Evolutionary conservation across 768 basidiomycete species (phyloP).

Genomic region (Imleria badia): DNA sequence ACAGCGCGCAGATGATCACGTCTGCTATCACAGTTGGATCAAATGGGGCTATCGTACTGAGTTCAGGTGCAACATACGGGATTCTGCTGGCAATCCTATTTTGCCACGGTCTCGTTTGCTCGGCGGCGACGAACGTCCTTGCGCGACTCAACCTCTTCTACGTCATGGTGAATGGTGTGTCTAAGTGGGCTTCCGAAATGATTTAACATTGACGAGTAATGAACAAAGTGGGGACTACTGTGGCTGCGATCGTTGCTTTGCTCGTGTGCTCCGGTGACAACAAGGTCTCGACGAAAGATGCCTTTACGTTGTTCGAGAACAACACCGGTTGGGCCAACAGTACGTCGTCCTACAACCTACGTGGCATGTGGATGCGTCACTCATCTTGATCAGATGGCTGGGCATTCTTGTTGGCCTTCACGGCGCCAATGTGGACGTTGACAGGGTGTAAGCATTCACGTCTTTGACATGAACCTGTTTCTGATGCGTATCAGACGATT

Average conservation of each 20-base stretch:
- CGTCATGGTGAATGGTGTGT: slow-evolving; percentile 60
- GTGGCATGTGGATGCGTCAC: background rate
- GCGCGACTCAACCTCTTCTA: slow-evolving; percentile 73
- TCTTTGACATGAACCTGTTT: background rate
- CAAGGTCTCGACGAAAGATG: slow-evolving; percentile 65
- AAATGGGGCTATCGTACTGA: slow-evolving; percentile 50
- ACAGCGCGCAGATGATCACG: slow-evolving; percentile 73
- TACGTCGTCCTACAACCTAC: slow-evolving; percentile 28
- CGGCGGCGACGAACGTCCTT: slow-evolving; percentile 61
- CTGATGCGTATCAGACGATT: slow-evolving; percentile 52
- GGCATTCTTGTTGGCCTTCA: slow-evolving; percentile 73
- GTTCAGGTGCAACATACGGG: slow-evolving; percentile 62
- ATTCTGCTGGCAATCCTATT: slow-evolving; percentile 64
- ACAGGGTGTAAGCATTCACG: slow-evolving; percentile 58
- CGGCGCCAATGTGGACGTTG: slow-evolving; percentile 77
- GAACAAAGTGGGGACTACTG: slow-evolving; percentile 55
- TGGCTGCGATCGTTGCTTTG: slow-evolving; percentile 61
- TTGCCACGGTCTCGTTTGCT: slow-evolving; percentile 69
- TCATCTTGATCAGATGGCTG: slow-evolving; percentile 52
- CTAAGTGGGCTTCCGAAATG: background rate
- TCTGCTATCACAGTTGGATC: slow-evolving; percentile 64
- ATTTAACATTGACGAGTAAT: background rate
- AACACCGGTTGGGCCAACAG: slow-evolving; percentile 67
- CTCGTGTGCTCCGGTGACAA: slow-evolving; percentile 55
- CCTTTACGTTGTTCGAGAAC: slow-evolving; percentile 70